phyloP scores from a whole-genome alignment of 306 rosid genomes.

The cucumber (Cucumis sativus) region DNA sequence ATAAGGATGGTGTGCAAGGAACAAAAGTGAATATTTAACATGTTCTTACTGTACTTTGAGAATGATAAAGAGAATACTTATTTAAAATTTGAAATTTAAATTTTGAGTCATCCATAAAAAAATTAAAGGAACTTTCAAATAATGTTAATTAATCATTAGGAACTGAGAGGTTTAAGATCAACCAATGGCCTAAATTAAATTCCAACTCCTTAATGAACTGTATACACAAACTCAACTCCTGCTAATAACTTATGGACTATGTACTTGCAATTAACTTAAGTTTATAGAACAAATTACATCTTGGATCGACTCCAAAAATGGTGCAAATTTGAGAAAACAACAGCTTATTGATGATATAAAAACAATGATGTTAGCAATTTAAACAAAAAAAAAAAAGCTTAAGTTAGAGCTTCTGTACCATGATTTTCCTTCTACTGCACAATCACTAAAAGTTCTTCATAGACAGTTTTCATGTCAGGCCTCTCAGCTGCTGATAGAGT shows the following conservation, averaged over 20 bases:
- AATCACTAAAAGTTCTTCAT: constrained; percentile 46
- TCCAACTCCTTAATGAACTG: background rate
- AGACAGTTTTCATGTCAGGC: constrained; percentile 53
- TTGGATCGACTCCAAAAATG: background rate
- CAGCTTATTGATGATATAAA: background rate
- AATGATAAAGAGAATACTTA: too few relatives aligned
- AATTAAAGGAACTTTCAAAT: background rate
- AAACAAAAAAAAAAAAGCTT: background rate
- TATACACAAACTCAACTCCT: background rate
- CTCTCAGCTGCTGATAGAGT: constrained; percentile 66
- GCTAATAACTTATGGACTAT: background rate
- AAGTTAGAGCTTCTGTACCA: constrained; percentile 14
- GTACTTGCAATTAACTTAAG: background rate
- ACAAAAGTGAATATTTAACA: too few relatives aligned
- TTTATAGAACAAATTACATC: background rate
- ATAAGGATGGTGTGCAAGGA: too few relatives aligned
- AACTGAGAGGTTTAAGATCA: background rate
- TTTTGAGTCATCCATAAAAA: too few relatives aligned
- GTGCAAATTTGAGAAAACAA: background rate
- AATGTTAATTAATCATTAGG: background rate
- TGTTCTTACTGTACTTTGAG: too few relatives aligned
- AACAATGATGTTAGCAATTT: constrained; percentile 16
- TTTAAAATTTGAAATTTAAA: too few relatives aligned
- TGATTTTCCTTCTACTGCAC: constrained; percentile 12
- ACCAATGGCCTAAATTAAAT: background rate